Percentiles rank a stretch among this genome's conserved stretches.
phyloP scores from a whole-genome alignment of 2,329 filamentous ascomycete genomes.

The Pyrenophora graminea region DNA sequence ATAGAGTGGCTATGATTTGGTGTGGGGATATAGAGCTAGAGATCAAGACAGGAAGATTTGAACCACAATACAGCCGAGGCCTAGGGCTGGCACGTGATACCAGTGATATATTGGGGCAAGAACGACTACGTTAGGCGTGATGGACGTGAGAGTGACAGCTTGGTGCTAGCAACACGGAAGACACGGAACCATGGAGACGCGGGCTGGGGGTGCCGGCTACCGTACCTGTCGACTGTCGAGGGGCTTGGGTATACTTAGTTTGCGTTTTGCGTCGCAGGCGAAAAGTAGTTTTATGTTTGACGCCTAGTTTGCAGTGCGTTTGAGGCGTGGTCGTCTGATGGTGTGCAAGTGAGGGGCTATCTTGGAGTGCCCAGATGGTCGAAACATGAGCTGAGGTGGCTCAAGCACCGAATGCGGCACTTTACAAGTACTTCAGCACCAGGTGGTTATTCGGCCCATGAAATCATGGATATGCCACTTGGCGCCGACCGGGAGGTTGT shows the following conservation, averaged over 20 bases:
- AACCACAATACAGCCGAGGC: too few species aligned
- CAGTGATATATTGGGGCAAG: too few species aligned
- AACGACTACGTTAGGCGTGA: too few species aligned
- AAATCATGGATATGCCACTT: constrained; percentile 8
- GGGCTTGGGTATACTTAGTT: constrained; percentile 1
- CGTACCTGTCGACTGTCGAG: neutral
- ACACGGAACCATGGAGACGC: neutral
- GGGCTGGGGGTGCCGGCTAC: constrained; percentile 1
- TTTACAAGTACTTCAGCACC: neutral
- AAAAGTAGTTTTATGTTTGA: neutral
- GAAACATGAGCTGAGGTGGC: constrained; percentile 3
- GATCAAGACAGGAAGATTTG: neutral
- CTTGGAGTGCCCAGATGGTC: neutral
- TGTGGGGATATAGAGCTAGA: neutral
- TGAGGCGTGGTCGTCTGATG: constrained; percentile 14
- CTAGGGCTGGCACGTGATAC: too few species aligned
- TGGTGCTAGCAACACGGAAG: constrained; percentile 3
- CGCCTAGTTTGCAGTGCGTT: constrained; percentile 27
- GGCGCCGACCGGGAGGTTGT: constrained; percentile 7
- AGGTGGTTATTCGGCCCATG: constrained; percentile 4
- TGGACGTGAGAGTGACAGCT: too few species aligned
- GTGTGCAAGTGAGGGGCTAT: neutral
- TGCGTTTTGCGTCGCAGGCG: constrained; percentile 2
- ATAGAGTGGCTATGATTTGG: neutral
- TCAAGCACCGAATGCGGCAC: constrained; percentile 1